phyloP scores from a whole-genome alignment of 257 asterid genomes.

The Scutellaria barbata region DNA sequence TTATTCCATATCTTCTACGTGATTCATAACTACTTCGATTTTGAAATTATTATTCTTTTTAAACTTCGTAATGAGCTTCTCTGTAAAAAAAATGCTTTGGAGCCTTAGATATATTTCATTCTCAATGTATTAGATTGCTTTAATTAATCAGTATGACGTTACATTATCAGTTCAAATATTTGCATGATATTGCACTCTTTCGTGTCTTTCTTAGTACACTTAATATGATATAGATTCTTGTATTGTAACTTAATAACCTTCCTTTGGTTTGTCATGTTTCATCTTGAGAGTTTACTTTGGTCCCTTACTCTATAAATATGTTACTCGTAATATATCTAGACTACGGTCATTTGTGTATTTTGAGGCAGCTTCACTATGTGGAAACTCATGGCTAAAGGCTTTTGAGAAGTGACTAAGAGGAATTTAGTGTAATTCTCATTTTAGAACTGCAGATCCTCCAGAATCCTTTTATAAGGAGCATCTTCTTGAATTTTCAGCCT shows the following conservation, averaged over 20 bases:
- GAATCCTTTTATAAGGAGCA: conserved; percentile 13
- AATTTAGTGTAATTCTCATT: not conserved
- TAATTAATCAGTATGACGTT: not conserved
- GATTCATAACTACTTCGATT: conserved; percentile 6
- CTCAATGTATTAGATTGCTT: not conserved
- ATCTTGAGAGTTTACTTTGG: conserved; percentile 25
- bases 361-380: not conserved
- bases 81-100: not conserved
- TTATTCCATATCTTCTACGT: conserved; percentile 93
- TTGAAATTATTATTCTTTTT: conserved; percentile 12
- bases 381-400: not conserved
- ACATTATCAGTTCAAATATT: conserved; percentile 3
- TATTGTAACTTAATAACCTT: conserved; percentile 1
- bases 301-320: conserved; percentile 6
- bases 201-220: conserved; percentile 15
- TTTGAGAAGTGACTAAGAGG: not conserved
- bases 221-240: conserved; percentile 10
- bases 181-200: conserved; percentile 6
- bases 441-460: conserved; percentile 14
- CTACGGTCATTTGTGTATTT: conserved; percentile 8
- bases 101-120: conserved; percentile 9
- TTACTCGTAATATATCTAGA: conserved; percentile 1
- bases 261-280: conserved; percentile 22
- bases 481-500: not conserved
- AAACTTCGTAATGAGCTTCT: conserved; percentile 21